Percentiles rank a stretch among this genome's conserved stretches.
Conservation (phyloP, 2,329 filamentous ascomycete species). For the Colletotrichum sp. region DNA sequence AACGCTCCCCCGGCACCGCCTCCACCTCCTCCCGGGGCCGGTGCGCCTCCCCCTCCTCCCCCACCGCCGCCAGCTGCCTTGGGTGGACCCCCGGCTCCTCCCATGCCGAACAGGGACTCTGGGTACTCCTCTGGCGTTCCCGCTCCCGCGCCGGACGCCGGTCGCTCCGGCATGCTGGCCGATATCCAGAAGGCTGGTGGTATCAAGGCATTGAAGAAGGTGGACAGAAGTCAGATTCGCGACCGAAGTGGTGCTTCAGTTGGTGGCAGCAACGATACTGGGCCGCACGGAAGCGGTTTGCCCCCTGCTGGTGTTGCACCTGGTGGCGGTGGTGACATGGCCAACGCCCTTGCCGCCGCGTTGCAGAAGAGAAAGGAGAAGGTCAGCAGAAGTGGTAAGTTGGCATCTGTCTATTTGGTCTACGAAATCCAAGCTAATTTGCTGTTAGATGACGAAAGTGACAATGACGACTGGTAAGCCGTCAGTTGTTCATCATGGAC, state of each 20-base stretch:
- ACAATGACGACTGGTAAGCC: conserved; percentile 75
- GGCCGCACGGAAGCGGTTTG: conserved; percentile 55
- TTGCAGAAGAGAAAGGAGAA: conserved; percentile 88
- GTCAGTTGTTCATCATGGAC: too few species aligned
- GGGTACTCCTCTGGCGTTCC: conserved; percentile 62
- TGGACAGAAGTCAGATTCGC: conserved; percentile 71
- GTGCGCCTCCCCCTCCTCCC: conserved; percentile 38
- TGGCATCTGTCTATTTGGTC: background rate
- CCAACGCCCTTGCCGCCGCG: conserved; percentile 80
- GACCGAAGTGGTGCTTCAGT: conserved; percentile 73
- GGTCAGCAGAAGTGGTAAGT: conserved; percentile 93
- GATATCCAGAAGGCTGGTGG: conserved; percentile 76
- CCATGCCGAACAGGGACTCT: conserved; percentile 63
- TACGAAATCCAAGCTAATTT: background rate
- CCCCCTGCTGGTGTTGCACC: conserved; percentile 58
- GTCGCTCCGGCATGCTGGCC: conserved; percentile 68
- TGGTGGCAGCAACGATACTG: conserved; percentile 45
- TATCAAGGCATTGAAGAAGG: conserved; percentile 75
- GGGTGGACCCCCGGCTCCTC: conserved; percentile 54
- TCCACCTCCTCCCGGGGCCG: conserved; percentile 44
- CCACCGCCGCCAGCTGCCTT: conserved; percentile 39
- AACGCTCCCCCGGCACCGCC: conserved; percentile 38
- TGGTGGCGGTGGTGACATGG: conserved; percentile 70
- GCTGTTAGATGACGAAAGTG: conserved; percentile 72
- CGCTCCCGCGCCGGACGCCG: conserved; percentile 45